These are phyloP conservation scores for Parastagonospora avenae DNA, from an alignment of 2,329 filamentous ascomycete species.

Conservation along the genomic window DNA sequence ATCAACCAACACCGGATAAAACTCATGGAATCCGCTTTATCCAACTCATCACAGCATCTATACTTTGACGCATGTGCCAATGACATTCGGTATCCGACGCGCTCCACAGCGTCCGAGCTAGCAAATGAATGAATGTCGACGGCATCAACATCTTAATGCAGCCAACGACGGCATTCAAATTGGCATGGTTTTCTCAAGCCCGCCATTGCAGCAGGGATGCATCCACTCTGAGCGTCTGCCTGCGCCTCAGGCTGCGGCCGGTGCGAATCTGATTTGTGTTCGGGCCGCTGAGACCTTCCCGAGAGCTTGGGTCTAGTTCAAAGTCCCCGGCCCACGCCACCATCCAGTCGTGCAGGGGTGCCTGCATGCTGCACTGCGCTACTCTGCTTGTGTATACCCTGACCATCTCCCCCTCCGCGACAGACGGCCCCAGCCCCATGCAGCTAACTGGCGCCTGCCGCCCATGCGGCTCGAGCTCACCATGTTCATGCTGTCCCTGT, in stretches of 20 bases:
- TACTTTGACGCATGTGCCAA: constrained; percentile 17
- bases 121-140: constrained; percentile 22
- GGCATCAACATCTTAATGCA: constrained; percentile 14
- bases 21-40: constrained; percentile 16
- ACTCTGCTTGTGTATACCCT: constrained; percentile 19
- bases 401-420: constrained; percentile 24
- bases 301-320: constrained; percentile 30
- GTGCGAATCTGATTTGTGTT: constrained; percentile 37
- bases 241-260: constrained; percentile 36
- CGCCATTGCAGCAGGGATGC: constrained; percentile 19
- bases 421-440: constrained; percentile 36
- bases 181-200: constrained; percentile 13
- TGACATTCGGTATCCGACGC: constrained; percentile 28
- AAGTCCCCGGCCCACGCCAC: constrained; percentile 30
- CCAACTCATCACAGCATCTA: constrained; percentile 5
- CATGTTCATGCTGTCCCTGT: constrained; percentile 30
- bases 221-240: constrained; percentile 25
- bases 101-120: constrained; percentile 13
- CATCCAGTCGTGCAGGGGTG: constrained; percentile 16
- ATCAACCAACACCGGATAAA: constrained; percentile 14
- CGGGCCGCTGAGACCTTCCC: constrained; percentile 43
- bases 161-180: constrained; percentile 8
- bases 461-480: constrained; percentile 37
- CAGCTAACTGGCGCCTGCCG: constrained; percentile 43
- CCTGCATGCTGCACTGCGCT: constrained; percentile 22